A percentile compares a stretch with the other conserved stretches of the same genome.
phyloP scores from a whole-genome alignment of 2,329 filamentous ascomycete genomes.

The Sporothrix globosa region DNA sequence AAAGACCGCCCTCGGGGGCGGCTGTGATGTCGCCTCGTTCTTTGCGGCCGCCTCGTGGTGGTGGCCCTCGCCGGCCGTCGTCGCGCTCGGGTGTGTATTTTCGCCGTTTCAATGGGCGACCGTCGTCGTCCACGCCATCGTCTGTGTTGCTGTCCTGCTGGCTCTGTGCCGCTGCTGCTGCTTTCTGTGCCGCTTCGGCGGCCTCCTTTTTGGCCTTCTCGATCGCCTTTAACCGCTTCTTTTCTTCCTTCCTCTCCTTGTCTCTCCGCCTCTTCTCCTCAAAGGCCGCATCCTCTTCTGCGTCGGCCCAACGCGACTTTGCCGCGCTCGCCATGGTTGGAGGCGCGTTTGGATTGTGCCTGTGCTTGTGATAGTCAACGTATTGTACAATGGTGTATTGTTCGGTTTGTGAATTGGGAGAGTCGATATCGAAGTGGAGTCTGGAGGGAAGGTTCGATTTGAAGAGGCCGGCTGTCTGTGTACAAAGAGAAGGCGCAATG shows the following conservation, averaged over 20 bases:
- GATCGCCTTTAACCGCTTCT: conserved; percentile 75
- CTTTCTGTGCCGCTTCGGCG: conserved; percentile 36
- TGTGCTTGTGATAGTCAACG: not conserved
- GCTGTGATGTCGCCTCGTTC: not conserved
- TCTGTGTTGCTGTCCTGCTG: conserved; percentile 41
- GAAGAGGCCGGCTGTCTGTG: not conserved
- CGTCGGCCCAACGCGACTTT: conserved; percentile 85
- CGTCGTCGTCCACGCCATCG: conserved; percentile 42
- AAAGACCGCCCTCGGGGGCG: conserved; percentile 54
- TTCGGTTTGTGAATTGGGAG: not conserved
- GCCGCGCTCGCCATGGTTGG: conserved; percentile 59
- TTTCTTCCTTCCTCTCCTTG: conserved; percentile 91
- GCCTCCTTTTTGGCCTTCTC: conserved; percentile 45
- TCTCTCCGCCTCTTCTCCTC: conserved; percentile 74
- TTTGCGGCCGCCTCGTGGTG: conserved; percentile 39
- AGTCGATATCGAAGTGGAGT: not conserved
- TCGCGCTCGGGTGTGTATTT: conserved; percentile 56
- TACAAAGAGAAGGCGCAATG: not conserved
- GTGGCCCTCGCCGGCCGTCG: conserved; percentile 36
- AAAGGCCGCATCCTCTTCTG: conserved; percentile 76
- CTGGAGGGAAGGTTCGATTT: not conserved
- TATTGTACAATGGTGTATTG: not conserved
- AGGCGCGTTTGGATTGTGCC: no score
- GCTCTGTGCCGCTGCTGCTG: not conserved
- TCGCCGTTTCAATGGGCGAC: conserved; percentile 64